Conservation (phyloP, 192 early-diverging fungal species). For the Mortierella alpina region DNA sequence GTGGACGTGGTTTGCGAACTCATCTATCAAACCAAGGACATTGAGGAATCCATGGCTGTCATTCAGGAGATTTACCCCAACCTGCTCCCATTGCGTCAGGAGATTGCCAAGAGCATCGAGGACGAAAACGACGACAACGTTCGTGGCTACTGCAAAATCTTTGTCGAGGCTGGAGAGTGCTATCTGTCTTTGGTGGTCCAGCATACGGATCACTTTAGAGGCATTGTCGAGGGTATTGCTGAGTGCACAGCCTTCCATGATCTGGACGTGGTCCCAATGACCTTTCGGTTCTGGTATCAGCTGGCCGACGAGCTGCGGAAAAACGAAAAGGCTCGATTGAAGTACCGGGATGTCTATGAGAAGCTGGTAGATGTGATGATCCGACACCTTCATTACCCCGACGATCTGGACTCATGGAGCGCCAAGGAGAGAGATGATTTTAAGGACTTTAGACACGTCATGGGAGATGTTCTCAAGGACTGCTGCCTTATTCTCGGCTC, state of each 20-base stretch:
- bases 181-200: conserved; percentile 80
- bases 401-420: conserved; percentile 72
- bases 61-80: conserved; percentile 74
- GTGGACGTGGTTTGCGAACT: conserved; percentile 88
- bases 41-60: conserved; percentile 61
- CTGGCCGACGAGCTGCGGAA: conserved; percentile 74
- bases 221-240: conserved; percentile 85
- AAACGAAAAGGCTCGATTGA: conserved; percentile 59
- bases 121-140: conserved; percentile 84
- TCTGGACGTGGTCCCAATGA: conserved; percentile 89
- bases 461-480: conserved; percentile 97
- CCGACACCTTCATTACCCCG: conserved; percentile 88
- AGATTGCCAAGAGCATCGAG: conserved; percentile 57
- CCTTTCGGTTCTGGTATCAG: conserved; percentile 91
- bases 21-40: conserved; percentile 74
- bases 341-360: conserved; percentile 74
- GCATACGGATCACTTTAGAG: conserved; percentile 73
- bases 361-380: conserved; percentile 86
- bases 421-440: conserved; percentile 96
- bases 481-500: conserved; percentile 88
- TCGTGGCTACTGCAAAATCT: conserved; percentile 87
- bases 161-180: conserved; percentile 91
- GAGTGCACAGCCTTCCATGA: conserved; percentile 83
- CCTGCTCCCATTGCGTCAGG: conserved; percentile 60
- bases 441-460: conserved; percentile 93